Base-by-base conservation (phyloP, 2,329 filamentous ascomycete species). In the Diaporthe destruens region DNA sequence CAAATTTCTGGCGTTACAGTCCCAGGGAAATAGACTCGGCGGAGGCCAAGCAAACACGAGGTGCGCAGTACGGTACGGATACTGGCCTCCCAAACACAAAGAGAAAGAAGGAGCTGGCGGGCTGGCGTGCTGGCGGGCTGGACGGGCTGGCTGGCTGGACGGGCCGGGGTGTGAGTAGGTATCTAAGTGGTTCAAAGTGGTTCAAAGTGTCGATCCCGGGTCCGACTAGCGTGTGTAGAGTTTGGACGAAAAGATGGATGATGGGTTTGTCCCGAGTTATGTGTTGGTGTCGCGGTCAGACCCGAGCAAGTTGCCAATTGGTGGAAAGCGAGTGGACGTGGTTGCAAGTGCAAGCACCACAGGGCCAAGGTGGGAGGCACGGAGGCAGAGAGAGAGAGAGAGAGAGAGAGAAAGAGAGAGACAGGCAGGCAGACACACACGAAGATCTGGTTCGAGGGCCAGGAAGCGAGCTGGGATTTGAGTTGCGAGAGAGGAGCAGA, bases 301-400 rank as follows among this genome's bases (percentile, higher is more conserved):
- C 59, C 59, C 51, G 53, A 42, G 55, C 53, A 25, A 14, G 71
- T 47, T 20, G 49, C 51, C 57, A 47, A 47, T 63, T 51, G 57
- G 42, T 49, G 25, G 66, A 61, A 54, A 73, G 66, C 71, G 71
- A 73, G 55, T 42, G 71, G 65, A 72, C 32, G 65, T 59, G 71
- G 71, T 51, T 42, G 29, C 44, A 56, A 32, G 44, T 29, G 70
- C 61, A 44, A 44, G 36, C 49, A 55, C 49, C 51, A 68, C 65
- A 44, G 39, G 65, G 34, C 23, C 3, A 32, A 5, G 49, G 51
- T 32, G 65, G 51, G 44, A 36, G 61, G 44, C 44, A 53, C 20
- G 44, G 29, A 66, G 39, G 49, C 49, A 47, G 23, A 49, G n/a
- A 34, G 16, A 56, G 3, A n/a, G 39, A 55, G 23, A 36, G 32